These are phyloP conservation scores for Aegilops speltoides DNA, from an alignment of 176 grass and related monocot species.

Conservation along the genomic window DNA sequence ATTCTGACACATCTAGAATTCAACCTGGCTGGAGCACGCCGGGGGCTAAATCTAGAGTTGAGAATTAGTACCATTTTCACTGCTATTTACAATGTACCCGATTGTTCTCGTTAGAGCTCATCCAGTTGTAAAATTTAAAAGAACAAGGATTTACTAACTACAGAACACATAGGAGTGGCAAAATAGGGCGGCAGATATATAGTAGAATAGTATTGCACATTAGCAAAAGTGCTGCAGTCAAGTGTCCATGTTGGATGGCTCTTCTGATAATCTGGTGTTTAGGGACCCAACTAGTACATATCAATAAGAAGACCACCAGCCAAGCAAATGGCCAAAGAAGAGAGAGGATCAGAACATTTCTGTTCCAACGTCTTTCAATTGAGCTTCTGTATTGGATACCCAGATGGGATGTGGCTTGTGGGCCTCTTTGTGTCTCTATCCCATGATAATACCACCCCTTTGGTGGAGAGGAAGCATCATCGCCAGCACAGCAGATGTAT, in stretches of 20 bases:
- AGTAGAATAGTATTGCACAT: background rate
- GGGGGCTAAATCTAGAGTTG: conserved; percentile 45
- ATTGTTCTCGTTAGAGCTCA: conserved; percentile 11
- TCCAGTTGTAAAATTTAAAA: conserved; percentile 13
- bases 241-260: conserved; percentile 28
- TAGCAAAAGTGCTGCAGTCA: conserved; percentile 1
- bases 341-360: background rate
- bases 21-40: conserved; percentile 19
- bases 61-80: conserved; percentile 8
- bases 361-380: conserved; percentile 34
- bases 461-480: conserved; percentile 19
- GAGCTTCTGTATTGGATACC: conserved; percentile 31
- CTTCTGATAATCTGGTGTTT: conserved; percentile 20
- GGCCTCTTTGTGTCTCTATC: conserved; percentile 8
- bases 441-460: conserved; percentile 24
- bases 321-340: conserved; percentile 33
- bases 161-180: background rate
- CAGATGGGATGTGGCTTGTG: conserved; percentile 14
- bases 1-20: conserved; percentile 41
- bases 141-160: background rate
- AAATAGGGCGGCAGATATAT: background rate
- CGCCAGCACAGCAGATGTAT: conserved; percentile 20
- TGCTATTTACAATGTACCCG: conserved; percentile 6
- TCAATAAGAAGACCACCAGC: conserved; percentile 5
- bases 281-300: conserved; percentile 27